phyloP scores from a whole-genome alignment of 371 early-diverging fungal genomes.

The Funneliformis caledonium region DNA sequence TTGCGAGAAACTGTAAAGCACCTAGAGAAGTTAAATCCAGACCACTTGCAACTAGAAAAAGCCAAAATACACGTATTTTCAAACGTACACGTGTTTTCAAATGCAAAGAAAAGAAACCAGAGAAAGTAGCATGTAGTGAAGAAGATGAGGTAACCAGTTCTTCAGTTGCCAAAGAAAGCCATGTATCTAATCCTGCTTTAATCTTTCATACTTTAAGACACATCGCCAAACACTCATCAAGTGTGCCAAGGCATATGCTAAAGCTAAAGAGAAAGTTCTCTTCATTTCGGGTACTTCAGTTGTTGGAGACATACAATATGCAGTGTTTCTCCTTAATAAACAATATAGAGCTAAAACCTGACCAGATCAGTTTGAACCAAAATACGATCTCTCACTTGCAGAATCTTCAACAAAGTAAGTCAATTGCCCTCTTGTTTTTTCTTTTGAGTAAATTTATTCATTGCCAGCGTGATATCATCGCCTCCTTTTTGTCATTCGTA shows the following conservation, averaged over 20 bases:
- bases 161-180: background rate
- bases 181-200: background rate
- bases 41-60: too few relatives aligned
- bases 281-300: background rate
- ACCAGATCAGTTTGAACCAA: background rate
- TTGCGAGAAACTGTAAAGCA: too few relatives aligned
- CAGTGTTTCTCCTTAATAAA: background rate
- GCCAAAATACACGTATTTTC: too few relatives aligned
- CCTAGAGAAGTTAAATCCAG: too few relatives aligned
- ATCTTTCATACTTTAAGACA: background rate
- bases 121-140: background rate
- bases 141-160: slow-evolving; percentile 5
- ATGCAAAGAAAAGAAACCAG: background rate
- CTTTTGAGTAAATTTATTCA: too few relatives aligned
- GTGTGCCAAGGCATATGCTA: background rate
- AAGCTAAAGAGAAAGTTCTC: background rate
- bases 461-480: too few relatives aligned
- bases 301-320: background rate
- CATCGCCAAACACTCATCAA: background rate
- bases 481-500: too few relatives aligned
- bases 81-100: background rate
- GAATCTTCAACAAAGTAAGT: background rate
- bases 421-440: too few relatives aligned
- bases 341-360: background rate
- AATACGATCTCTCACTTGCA: background rate